Base-by-base conservation (phyloP, 257 asterid species). In the Solanum clarkiae region DNA sequence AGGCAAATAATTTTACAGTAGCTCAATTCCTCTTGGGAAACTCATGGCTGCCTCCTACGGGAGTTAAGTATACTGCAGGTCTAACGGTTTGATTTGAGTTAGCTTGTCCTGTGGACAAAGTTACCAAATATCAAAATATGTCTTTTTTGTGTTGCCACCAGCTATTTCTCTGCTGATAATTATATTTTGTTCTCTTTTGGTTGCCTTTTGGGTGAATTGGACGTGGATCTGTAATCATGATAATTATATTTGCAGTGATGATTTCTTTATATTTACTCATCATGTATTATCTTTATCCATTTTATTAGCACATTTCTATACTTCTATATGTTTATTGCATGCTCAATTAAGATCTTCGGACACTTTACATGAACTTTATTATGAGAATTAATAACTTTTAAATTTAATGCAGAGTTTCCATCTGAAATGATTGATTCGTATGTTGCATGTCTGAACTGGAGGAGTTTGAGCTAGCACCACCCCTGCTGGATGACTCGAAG, bases 21-120 rank as follows among this genome's bases (percentile, higher is more conserved):
- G 80, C 91, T 22, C 90, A 89, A 49, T 89, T 93, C 83, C 85
- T 93, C 70, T 12, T 86, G 22, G 97, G 97, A 3, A 86, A 92
- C 54, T 72, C 88, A 3, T 93, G 97, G 97, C 29, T 92, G 87
- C 93, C 95, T 20, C 89, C 89, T n/a, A 93, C 96, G 0, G 96
- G 96, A 60, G 89, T 93, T 0, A 90, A 88, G 53, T 93, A 87
- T 84, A 85, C 92, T 4, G 89, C 92, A n/a, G 93, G 92, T 17
- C 80, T 90, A 66, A 70, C 86, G 5, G 86, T 86, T 69, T 91
- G 80, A 91, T 40, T 40, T 40, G 15, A 69, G 51, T 6, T 36
- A 1, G 6, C 42, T 5, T 5, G 42, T 32, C 42, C 42, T 5
- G 42, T 32, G 16, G 29, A 3, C 69, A 32, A 47, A 75, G 8